Conservation (phyloP, 2,329 filamentous ascomycete genomes). For the Cladosporium sp. region DNA sequence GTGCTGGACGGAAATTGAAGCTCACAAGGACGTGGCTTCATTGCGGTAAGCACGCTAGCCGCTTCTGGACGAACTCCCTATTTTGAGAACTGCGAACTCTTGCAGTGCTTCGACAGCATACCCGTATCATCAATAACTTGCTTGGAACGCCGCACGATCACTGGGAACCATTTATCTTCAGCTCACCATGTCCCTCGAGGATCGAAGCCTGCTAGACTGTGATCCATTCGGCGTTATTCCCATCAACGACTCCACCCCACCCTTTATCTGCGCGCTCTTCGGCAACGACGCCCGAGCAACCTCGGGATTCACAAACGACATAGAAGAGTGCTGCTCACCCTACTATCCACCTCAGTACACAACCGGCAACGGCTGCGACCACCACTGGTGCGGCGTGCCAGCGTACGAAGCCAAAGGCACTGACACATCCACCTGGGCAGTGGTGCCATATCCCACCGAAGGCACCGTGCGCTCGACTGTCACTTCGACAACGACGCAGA, state of each 20-base stretch:
- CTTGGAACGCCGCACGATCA: too few relatives aligned
- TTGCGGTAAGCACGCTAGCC: too few relatives aligned
- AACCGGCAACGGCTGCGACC: background rate
- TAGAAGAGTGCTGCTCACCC: background rate
- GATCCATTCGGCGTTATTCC: background rate
- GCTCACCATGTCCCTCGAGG: too few relatives aligned
- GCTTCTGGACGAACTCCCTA: too few relatives aligned
- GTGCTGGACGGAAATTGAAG: too few relatives aligned
- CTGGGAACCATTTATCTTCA: too few relatives aligned
- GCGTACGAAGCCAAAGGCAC: conserved; percentile 1
- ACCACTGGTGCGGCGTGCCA: background rate
- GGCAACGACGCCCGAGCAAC: background rate
- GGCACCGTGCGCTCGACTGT: background rate
- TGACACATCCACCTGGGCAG: background rate
- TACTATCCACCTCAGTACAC: conserved; percentile 1
- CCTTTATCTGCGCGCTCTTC: conserved; percentile 1
- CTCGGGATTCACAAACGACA: background rate
- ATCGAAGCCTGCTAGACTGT: background rate
- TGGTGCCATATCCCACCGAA: background rate
- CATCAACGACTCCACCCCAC: conserved; percentile 1
- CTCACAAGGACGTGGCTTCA: too few relatives aligned
- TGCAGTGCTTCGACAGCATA: too few relatives aligned
- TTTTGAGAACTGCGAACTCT: too few relatives aligned
- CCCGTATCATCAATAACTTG: too few relatives aligned
- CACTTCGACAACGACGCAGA: background rate